Base-by-base conservation (phyloP, 2,329 filamentous ascomycete genomes). In the Ophiostoma pallidulum region DNA sequence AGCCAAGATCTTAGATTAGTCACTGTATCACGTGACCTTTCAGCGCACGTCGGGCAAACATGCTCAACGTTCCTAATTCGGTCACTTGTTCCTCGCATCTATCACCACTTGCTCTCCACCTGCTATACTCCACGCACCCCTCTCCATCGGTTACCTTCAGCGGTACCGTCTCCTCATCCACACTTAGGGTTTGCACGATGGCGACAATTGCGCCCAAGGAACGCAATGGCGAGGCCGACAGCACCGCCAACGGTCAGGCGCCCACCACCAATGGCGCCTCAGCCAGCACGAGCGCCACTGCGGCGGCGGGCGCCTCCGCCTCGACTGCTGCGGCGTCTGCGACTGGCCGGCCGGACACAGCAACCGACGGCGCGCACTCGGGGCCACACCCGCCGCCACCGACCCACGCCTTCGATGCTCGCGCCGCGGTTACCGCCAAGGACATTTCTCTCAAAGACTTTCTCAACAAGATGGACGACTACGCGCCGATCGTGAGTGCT, bases 381-480 rank as follows among this genome's bases (percentile, higher is more conserved):
- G 31, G 13, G 16, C 24, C 13, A 8, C 31, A 20, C 13, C 36
- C 36, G 32, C 37, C 28, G 29, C 36, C 20, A 12, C 12, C 22
- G 29, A 19, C 32, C 18, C n/a, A n/a, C n/a, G 40, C 26, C 28
- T 16, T 41, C 8, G 51, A 51, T 4, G 40, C 41, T 13, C 47
- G 50, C 4, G 41, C 50, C 14, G 42, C 48, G n/a, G 46, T 49
- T 3, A 82, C 83, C 45, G 87, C 89, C 63, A 97, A 97, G 68
- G 92, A 98, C 67, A 83, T 84, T 18, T 94, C 86, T 33, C 70
- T 98, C 55, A 85, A 90, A 61, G 91, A 97, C 66, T 96, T 98
- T 62, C 67, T 98, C 16, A 77, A 78, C 54, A 96, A 95, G 73
- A 97, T 98, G 84, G 92, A 98, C 62, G 92, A 98, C 60, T 97